Evolutionary conservation across 225 moss, liverwort and hornwort species (phyloP).

Genomic region (Pleurozium schreberi): DNA sequence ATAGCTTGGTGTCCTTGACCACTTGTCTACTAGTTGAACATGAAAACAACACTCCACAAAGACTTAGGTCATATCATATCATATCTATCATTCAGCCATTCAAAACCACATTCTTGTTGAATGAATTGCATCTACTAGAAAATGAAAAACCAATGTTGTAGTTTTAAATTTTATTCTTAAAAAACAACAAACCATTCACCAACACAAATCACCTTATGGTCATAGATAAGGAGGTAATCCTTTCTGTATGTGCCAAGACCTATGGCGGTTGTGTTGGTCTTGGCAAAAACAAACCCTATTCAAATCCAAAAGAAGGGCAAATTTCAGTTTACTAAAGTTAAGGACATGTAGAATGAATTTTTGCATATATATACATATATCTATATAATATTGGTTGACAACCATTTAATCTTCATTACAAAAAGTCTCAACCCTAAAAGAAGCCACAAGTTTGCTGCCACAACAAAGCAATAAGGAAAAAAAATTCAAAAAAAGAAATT

Average conservation of each 20-base stretch:
- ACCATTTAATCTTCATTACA: no score
- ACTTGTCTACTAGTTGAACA: neutral
- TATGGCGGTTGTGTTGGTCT: accelerated
- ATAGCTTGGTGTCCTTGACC: neutral
- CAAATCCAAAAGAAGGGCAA: accelerated
- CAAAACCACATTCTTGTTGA: accelerated
- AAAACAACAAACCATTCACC: neutral
- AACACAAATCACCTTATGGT: accelerated
- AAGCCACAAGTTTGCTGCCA: no score
- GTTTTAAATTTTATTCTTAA: neutral
- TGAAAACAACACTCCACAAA: neutral
- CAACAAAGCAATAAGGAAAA: no score
- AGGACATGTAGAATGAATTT: accelerated
- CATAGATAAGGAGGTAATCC: neutral
- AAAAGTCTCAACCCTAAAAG: no score
- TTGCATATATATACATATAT: accelerated
- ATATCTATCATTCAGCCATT: neutral
- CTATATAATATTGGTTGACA: neutral
- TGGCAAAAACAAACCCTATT: accelerated
- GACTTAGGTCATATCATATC: neutral
- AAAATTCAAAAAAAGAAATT: no score
- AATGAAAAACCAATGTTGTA: accelerated
- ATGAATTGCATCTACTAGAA: neutral
- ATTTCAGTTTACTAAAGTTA: accelerated
- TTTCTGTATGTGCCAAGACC: neutral